These are phyloP conservation scores for Exserohilum turcica DNA, from an alignment of 2,329 filamentous ascomycete species.

Conservation along the genomic window DNA sequence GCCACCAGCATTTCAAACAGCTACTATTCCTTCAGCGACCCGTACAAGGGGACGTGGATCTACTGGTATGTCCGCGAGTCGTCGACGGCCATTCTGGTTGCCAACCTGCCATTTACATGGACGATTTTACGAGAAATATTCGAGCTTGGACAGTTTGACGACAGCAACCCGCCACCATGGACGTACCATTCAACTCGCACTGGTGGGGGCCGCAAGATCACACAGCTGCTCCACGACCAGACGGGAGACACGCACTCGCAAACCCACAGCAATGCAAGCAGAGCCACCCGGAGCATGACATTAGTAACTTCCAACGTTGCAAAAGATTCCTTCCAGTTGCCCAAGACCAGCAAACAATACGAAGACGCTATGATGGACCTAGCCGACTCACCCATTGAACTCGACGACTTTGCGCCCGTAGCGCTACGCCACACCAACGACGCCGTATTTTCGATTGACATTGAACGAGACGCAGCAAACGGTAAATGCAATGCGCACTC, in stretches of 20 bases:
- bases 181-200: slow-evolving; percentile 39
- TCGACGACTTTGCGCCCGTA: slow-evolving; percentile 24
- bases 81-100: slow-evolving; percentile 49
- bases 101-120: slow-evolving; percentile 59
- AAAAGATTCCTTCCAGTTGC: slow-evolving; percentile 3
- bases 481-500: slow-evolving; percentile 2
- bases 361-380: slow-evolving; percentile 19
- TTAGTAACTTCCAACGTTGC: slow-evolving; percentile 15
- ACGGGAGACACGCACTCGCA: slow-evolving; percentile 9
- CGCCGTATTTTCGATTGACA: slow-evolving; percentile 11
- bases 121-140: slow-evolving; percentile 58
- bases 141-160: slow-evolving; percentile 43
- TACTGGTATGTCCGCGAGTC: slow-evolving; percentile 43
- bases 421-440: slow-evolving; percentile 2
- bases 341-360: slow-evolving; percentile 14
- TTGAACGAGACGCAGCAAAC: slow-evolving; percentile 12
- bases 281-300: slow-evolving; percentile 19
- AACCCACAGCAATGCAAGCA: slow-evolving; percentile 13
- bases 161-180: slow-evolving; percentile 33
- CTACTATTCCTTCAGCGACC: slow-evolving; percentile 46
- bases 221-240: slow-evolving; percentile 18
- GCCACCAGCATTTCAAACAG: slow-evolving; percentile 57
- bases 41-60: slow-evolving; percentile 37
- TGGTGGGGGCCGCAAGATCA: slow-evolving; percentile 29
- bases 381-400: slow-evolving; percentile 9